Conservation (phyloP, 768 basidiomycete genomes). For the Pisolithus microcarpus region DNA sequence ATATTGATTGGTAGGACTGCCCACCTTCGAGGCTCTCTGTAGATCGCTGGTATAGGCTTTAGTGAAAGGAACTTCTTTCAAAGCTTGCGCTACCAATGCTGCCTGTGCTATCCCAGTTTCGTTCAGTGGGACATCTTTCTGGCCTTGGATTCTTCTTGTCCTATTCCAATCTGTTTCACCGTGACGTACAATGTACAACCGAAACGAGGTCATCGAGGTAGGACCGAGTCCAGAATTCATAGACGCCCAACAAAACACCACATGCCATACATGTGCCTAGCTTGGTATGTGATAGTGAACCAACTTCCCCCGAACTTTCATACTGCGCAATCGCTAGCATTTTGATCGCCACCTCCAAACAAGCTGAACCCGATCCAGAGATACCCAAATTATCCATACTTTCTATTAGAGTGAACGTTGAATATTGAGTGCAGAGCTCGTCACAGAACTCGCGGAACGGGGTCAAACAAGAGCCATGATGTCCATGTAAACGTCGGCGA, state of each 20-base stretch:
- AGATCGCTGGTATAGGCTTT: slow-evolving; percentile 69
- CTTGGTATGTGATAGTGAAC: not conserved
- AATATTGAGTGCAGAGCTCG: too few relatives aligned
- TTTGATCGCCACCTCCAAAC: too few relatives aligned
- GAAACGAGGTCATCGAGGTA: slow-evolving; percentile 29
- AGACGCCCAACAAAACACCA: not conserved
- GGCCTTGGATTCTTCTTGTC: slow-evolving; percentile 63
- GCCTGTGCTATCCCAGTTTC: slow-evolving; percentile 56
- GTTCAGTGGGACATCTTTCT: slow-evolving; percentile 63
- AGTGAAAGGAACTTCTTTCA: slow-evolving; percentile 50
- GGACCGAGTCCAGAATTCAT: not conserved
- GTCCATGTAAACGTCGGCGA: slow-evolving; percentile 45
- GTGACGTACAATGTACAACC: slow-evolving; percentile 65
- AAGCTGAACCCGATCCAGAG: too few relatives aligned
- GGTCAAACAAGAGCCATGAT: slow-evolving; percentile 31
- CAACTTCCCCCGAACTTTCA: too few relatives aligned
- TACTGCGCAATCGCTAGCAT: too few relatives aligned
- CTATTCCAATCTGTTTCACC: slow-evolving; percentile 72
- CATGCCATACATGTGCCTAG: too few relatives aligned
- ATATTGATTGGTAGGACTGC: slow-evolving; percentile 2
- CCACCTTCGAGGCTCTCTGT: slow-evolving; percentile 57
- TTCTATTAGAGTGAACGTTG: too few relatives aligned
- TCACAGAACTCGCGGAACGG: not conserved
- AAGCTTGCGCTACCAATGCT: slow-evolving; percentile 41
- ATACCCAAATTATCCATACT: too few relatives aligned